A percentile compares a stretch with the other conserved stretches of the same genome.
These are phyloP conservation scores for Pseudevernia furfuracea DNA, from an alignment of 495 filamentous ascomycete genomes.

Conservation along the genomic window DNA sequence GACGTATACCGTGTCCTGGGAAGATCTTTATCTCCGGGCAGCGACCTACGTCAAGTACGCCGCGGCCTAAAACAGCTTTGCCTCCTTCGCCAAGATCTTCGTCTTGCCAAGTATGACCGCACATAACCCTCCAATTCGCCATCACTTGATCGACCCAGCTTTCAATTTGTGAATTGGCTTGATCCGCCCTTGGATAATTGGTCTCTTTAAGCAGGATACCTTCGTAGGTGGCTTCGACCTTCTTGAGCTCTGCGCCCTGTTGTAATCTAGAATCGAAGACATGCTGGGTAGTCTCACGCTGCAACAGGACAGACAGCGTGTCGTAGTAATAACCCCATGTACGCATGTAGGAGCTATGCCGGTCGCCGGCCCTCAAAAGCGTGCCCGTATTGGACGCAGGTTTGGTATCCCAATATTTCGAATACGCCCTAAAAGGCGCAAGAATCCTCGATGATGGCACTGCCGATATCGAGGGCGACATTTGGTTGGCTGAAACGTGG, in stretches of 20 bases:
- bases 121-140: constrained; percentile 74
- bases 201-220: constrained; percentile 63
- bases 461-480: constrained; percentile 38
- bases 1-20: not conserved
- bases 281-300: constrained; percentile 32
- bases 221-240: constrained; percentile 67
- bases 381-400: not conserved
- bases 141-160: constrained; percentile 72
- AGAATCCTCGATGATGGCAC: constrained; percentile 41
- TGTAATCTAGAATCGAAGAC: constrained; percentile 45
- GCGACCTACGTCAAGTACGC: constrained; percentile 59
- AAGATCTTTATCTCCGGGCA: constrained; percentile 5
- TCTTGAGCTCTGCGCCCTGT: constrained; percentile 63
- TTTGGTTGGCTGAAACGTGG: constrained; percentile 26
- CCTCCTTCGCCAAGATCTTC: constrained; percentile 73
- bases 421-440: constrained; percentile 54
- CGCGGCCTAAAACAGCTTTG: constrained; percentile 59
- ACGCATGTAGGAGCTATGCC: constrained; percentile 34
- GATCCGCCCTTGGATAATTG: constrained; percentile 73
- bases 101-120: constrained; percentile 64
- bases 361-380: constrained; percentile 15
- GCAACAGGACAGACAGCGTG: constrained; percentile 54
- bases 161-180: constrained; percentile 67
- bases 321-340: constrained; percentile 77
- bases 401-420: constrained; percentile 44